Evolutionary conservation across 768 basidiomycete genomes (phyloP), one percentile per base, ranked within the genome.

Genomic region (Mycena metata): DNA sequence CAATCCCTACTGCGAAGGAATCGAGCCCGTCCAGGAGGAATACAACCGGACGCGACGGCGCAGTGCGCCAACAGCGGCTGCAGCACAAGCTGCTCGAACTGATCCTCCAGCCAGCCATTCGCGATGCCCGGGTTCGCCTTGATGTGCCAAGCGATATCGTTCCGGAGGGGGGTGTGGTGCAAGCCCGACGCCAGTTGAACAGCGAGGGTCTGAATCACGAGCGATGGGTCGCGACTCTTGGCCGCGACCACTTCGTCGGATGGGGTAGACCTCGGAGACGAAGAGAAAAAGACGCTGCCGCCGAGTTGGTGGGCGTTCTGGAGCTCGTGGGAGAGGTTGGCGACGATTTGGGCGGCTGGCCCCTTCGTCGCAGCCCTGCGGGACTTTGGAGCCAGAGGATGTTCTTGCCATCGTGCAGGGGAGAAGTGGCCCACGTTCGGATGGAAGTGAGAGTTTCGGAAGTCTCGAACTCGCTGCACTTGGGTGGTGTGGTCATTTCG

Each of bases 371-470:
- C 23, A 24, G 51, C 41, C 49, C 17, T n/a, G 51, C 51, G 1
- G 61, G 52, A 1, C 42, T 55, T 36, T 36, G 63, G 23, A 64
- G 63, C 63, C 63, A 64, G n/a, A 50, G 17, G 9, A 64, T 35
- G 46, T 57, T 64, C 36, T 56, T 49, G 17, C 63, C 54, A 17
- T 47, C 33, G 7, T 15, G 1, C 23, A 50, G 35, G 23, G 45
- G 23, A 7, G 55, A 46, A 1, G 46, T 64, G 35, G 26, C 55
- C 63, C 63, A 64, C 19, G 35, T 12, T 10, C 17, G 39, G 46
- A 64, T 36, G 36, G 41, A 12, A 19, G 46, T 19, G 35, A 57
- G 45, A 19, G 39, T 45, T 1, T 17, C n/a, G 6, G 15, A 36
- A 9, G 3, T 4, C 3, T 0, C 3, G 42, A 30, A 46, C n/a